phyloP scores from a whole-genome alignment of 257 asterid genomes.

The Solanum virginianum region DNA sequence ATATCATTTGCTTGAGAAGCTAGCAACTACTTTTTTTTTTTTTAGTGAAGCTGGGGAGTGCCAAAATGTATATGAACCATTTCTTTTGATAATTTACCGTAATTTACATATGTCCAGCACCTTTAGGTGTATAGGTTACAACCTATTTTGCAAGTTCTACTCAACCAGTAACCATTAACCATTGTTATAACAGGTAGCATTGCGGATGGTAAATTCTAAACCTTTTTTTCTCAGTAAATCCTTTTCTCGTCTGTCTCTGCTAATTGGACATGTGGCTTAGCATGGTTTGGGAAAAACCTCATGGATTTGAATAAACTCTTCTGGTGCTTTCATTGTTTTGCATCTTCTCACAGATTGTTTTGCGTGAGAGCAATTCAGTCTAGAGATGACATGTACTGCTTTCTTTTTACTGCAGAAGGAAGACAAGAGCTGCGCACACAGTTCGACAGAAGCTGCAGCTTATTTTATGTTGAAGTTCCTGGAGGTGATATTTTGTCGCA shows the following conservation, averaged over 20 bases:
- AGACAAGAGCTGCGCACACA: conserved; percentile 38
- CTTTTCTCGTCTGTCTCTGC: not conserved
- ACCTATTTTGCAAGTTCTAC: not conserved
- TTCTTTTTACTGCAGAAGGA: conserved; percentile 42
- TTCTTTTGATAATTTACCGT: not conserved
- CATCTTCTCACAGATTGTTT: not conserved
- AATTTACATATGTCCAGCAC: not conserved
- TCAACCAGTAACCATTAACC: not conserved
- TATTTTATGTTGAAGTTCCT: conserved; percentile 90
- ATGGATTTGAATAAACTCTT: not conserved
- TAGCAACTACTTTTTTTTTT: too few species aligned
- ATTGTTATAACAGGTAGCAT: not conserved
- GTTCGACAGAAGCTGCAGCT: conserved; percentile 49
- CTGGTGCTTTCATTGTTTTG: not conserved
- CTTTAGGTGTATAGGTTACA: not conserved
- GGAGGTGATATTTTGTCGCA: conserved; percentile 66
- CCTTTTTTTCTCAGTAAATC: not conserved
- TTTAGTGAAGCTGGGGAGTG: not conserved
- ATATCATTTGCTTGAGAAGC: not conserved
- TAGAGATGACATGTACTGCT: not conserved
- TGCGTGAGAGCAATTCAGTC: not conserved
- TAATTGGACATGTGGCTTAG: not conserved
- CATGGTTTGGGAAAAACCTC: not conserved
- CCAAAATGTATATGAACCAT: not conserved
- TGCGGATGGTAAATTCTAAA: not conserved